Conservation (phyloP, 2,329 filamentous ascomycete genomes). For the Alternaria sp. region DNA sequence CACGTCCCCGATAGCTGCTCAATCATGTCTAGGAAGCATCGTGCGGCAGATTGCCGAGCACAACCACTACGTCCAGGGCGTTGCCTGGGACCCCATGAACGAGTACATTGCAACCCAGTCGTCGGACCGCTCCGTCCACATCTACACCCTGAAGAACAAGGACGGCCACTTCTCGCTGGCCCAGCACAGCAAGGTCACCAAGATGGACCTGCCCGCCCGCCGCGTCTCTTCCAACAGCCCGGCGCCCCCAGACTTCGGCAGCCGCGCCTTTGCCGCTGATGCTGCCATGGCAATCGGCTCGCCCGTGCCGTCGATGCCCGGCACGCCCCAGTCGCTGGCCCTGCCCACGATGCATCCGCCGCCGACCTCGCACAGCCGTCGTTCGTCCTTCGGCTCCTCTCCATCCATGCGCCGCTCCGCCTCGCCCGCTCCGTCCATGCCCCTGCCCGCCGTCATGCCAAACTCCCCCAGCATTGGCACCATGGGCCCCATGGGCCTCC, state of each 20-base stretch:
- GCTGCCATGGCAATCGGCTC: conserved; percentile 68
- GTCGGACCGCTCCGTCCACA: conserved; percentile 95
- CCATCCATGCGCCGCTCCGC: conserved; percentile 82
- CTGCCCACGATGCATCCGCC: conserved; percentile 92
- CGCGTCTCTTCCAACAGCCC: conserved; percentile 92
- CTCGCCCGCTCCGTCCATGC: conserved; percentile 91
- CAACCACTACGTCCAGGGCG: conserved; percentile 97
- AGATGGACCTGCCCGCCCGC: conserved; percentile 90
- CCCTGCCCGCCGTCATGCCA: conserved; percentile 93
- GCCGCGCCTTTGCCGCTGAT: conserved; percentile 67
- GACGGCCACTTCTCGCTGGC: conserved; percentile 90
- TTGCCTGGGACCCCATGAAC: conserved; percentile 97
- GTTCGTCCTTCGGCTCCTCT: conserved; percentile 88
- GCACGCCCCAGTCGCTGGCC: conserved; percentile 87
- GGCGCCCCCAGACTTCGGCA: conserved; percentile 80
- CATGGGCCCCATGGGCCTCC: conserved; percentile 56
- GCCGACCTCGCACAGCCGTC: conserved; percentile 85
- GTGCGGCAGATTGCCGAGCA: conserved; percentile 96
- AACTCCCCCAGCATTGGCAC: conserved; percentile 82
- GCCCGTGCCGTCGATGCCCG: conserved; percentile 87
- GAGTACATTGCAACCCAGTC: conserved; percentile 98
- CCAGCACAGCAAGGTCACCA: conserved; percentile 80
- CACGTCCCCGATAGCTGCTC: conserved; percentile 17
- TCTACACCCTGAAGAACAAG: conserved; percentile 95
- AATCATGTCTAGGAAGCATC: conserved; percentile 34